Base-by-base conservation (phyloP, 2,329 filamentous ascomycete species). In the Cercospora sp. region DNA sequence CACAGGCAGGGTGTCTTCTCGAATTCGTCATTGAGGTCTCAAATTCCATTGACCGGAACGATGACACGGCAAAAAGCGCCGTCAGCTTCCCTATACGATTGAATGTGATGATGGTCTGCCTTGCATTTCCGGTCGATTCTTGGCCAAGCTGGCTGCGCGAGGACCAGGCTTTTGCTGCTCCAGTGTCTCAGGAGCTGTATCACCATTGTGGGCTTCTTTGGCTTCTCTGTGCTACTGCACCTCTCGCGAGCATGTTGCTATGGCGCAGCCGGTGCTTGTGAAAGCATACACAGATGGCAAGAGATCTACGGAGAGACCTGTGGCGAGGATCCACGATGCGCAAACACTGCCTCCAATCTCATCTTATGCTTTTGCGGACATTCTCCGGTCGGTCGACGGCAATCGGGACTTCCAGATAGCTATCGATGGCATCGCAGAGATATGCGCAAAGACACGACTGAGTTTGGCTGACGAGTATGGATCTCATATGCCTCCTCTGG, bases 381-480 rank as follows among this genome's bases (percentile, higher is more conserved):
- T 78, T 40, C 68, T 78, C n/a, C 74, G 75, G n/a, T 64, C 73
- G 12, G 73, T 74, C 65, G 85, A 88, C 65, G 68, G 71, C 51
- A 66, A 69, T 40, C 83, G 85, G 12, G 86, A 89, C 71, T 86
- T 89, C 58, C 80, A 84, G 69, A 79, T 79, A 13, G 87, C 87
- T 9, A 82, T 89, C 63, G 85, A 89, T 73, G 85, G 86, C 16
- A 89, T 89, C 71, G 86, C 87, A 26, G 86, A 88, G 72, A 88
- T 89, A 68, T 88, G 86, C 71, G 87, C 87, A 3, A 82, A 86
- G 68, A 89, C 86, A 76, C 84, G 84, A 71, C 79, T 88, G 74
- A 88, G 86, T 72, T 78, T 89, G 68, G 86, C 87, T 9, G 86
- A 89, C 73, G 87, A 89, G 74, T 88, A 89, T 75, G 84, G 83